Percentiles rank a stretch among this genome's conserved stretches.
These are phyloP conservation scores for Entomortierella parvispora DNA, from an alignment of 192 early-diverging fungal species.

Conservation along the genomic window DNA sequence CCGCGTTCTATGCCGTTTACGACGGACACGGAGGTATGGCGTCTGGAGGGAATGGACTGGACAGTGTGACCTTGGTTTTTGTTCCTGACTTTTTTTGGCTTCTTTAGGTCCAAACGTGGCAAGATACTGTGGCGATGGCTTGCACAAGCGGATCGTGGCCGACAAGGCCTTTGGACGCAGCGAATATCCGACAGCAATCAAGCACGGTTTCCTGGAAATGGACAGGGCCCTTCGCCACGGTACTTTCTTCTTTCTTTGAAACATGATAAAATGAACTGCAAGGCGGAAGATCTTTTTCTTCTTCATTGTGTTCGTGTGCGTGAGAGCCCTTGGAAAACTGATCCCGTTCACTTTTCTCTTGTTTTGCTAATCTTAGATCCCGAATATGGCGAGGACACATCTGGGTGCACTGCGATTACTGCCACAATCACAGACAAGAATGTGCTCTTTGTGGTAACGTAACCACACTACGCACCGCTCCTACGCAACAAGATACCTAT, in stretches of 20 bases:
- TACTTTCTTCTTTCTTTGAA: conserved; percentile 32
- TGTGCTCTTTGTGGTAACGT: conserved; percentile 73
- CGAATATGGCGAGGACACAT: conserved; percentile 81
- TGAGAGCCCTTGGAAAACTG: neutral
- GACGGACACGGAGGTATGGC: conserved; percentile 91
- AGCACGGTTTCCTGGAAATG: conserved; percentile 81
- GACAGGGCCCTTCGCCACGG: conserved; percentile 83
- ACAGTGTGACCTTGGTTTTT: neutral
- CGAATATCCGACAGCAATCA: conserved; percentile 82
- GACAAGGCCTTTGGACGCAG: conserved; percentile 72
- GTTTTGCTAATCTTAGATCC: conserved; percentile 62
- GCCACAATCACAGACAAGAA: conserved; percentile 87
- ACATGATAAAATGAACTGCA: neutral
- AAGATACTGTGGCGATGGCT: conserved; percentile 79
- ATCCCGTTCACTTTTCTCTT: conserved; percentile 3
- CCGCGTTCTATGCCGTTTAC: conserved; percentile 95
- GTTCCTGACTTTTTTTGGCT: neutral
- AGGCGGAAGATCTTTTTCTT: neutral
- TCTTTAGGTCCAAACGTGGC: conserved; percentile 77
- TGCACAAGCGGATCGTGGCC: conserved; percentile 78
- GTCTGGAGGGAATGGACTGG: neutral
- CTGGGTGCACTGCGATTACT: conserved; percentile 97
- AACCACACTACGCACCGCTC: neutral
- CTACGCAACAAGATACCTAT: neutral
- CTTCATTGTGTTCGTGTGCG: neutral